Percentiles rank a stretch among this genome's conserved stretches.
Conservation (phyloP, 2,329 filamentous ascomycete genomes). For the Aspergillus sp. region DNA sequence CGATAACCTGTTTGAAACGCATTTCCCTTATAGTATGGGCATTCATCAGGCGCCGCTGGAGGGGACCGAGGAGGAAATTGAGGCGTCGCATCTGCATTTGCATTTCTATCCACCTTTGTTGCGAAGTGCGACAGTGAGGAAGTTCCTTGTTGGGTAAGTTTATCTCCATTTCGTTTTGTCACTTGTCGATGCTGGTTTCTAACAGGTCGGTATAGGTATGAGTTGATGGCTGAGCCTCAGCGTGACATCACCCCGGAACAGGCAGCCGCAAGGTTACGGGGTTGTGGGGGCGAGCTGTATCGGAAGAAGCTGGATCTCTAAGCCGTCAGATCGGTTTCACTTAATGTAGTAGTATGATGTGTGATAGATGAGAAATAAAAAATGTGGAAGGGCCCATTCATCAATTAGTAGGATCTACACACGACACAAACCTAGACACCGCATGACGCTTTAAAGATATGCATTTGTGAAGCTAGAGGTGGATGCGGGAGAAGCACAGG, state of each 20-base stretch:
- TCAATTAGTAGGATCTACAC: not conserved
- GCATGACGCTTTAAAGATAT: not conserved
- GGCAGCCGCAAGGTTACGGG: slow-evolving; percentile 73
- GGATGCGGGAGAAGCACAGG: not conserved
- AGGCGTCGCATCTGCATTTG: slow-evolving; percentile 88
- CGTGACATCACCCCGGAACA: slow-evolving; percentile 97
- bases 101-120: slow-evolving; percentile 96
- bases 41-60: slow-evolving; percentile 92
- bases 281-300: slow-evolving; percentile 80
- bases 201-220: slow-evolving; percentile 57
- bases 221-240: slow-evolving; percentile 96
- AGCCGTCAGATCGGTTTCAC: not conserved
- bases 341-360: slow-evolving; percentile 1
- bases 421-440: not conserved
- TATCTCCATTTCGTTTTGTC: not conserved
- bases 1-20: slow-evolving; percentile 95
- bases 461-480: not conserved
- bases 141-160: slow-evolving; percentile 80
- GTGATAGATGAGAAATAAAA: not conserved
- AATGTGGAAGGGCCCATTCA: not conserved
- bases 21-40: slow-evolving; percentile 95
- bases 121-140: slow-evolving; percentile 87
- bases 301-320: slow-evolving; percentile 55
- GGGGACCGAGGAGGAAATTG: slow-evolving; percentile 77
- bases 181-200: slow-evolving; percentile 8